These are phyloP conservation scores for Lactifluus pinguis DNA, from an alignment of 768 basidiomycete genomes.

Conservation along the genomic window DNA sequence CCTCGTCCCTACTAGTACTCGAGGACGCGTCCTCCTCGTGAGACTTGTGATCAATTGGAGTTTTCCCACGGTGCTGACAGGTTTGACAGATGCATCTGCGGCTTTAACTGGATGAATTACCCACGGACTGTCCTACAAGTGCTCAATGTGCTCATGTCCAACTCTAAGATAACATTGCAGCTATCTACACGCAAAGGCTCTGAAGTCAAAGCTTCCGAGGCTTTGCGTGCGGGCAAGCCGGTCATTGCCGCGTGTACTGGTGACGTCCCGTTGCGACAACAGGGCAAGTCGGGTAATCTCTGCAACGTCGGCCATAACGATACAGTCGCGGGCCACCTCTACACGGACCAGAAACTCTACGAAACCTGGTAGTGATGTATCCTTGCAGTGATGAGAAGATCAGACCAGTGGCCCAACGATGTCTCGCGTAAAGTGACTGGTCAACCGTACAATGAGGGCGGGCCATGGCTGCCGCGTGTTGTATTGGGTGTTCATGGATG, in stretches of 20 bases:
- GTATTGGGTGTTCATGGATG: not conserved
- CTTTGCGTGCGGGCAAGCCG: conserved; percentile 84
- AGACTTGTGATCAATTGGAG: conserved; percentile 61
- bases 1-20: conserved; percentile 28
- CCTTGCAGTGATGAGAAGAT: conserved; percentile 41
- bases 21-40: conserved; percentile 21
- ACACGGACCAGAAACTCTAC: conserved; percentile 61
- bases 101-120: not conserved
- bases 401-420: no score
- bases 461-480: no score
- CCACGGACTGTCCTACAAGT: conserved; percentile 33
- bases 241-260: conserved; percentile 80
- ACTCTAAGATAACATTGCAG: conserved; percentile 83
- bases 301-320: conserved; percentile 71
- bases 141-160: conserved; percentile 82
- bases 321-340: no score
- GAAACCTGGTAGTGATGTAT: conserved; percentile 64
- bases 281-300: conserved; percentile 84
- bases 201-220: conserved; percentile 95
- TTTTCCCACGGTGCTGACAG: conserved; percentile 73
- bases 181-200: conserved; percentile 92
- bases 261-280: conserved; percentile 85
- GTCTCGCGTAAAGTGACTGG: no score
- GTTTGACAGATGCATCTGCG: no score
- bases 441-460: no score